Base-by-base conservation (phyloP, 352 stramenopile genomes). In the Phytophthora boehmeriae region DNA sequence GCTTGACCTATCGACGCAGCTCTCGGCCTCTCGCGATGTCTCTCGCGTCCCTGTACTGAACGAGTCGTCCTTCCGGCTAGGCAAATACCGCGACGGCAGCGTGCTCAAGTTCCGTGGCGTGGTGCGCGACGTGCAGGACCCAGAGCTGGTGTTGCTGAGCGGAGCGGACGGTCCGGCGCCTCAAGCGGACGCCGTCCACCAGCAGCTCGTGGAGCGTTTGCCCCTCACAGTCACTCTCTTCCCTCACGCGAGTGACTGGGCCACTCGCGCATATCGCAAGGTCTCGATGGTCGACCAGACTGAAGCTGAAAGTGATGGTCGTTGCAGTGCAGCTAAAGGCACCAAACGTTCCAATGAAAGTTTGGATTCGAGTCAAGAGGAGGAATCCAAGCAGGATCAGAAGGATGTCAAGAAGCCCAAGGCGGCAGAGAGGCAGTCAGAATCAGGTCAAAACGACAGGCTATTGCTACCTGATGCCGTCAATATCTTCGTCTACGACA, bases 401-500 rank as follows among this genome's bases (percentile, higher is more conserved):
- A 36, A 54, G 5, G 59, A 78, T 1, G 28, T 14, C 10, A 86
- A 90, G 68, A 89, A 88, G 54, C 39, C 63, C 22, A 89, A 85
- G 54, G 52, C 63, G 0, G 20, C 48, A 10, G 52, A 35, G 16
- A 34, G 52, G 9, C 38, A 14, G 6, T 27, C 32, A 6, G 28
- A 17, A 14, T 5, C 45, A 46, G 14, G 53, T 39, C 19, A 54
- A 25, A 4, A 54, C 50, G 9, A 45, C 43, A 25, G 22, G 28
- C 5, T 64, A 16, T 66, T 83, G 28, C 48, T 62, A 2, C 63
- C 71, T 9, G 63, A 83, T 16, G 54, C 83, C 4, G 63, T 93
- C 23, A 89, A 61, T 28, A 74, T 93, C 25, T 93, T 88, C 61
- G 80, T 91, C 5, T 93, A 93, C 46, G 84, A 90, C 14, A 71